Conservation (phyloP, 768 basidiomycete species). For the Naganishia onofrii region DNA sequence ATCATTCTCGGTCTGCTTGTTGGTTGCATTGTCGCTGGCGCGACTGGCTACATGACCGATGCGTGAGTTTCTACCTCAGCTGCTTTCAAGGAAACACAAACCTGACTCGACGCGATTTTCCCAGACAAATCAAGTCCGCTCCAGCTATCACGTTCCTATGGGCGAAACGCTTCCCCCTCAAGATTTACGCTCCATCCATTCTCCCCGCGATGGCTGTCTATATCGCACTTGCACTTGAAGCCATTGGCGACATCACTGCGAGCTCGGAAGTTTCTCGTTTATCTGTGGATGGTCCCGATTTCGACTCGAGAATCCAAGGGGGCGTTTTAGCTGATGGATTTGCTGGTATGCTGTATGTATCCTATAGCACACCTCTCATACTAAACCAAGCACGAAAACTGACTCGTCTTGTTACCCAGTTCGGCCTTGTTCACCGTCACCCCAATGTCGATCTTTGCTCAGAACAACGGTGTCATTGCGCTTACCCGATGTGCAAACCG, state of each 20-base stretch:
- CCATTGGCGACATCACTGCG: constrained; percentile 72
- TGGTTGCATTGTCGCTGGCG: constrained; percentile 77
- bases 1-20: constrained; percentile 53
- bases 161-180: constrained; percentile 73
- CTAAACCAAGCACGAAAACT: background rate
- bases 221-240: constrained; percentile 74
- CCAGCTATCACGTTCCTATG: constrained; percentile 81
- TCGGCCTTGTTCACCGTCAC: constrained; percentile 78
- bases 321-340: constrained; percentile 77
- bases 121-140: constrained; percentile 63
- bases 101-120: constrained; percentile 23
- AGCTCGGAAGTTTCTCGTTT: constrained; percentile 76
- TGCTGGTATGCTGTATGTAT: constrained; percentile 62
- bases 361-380: background rate
- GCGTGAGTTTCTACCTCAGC: background rate
- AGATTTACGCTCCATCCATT: constrained; percentile 69
- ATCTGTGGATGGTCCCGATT: constrained; percentile 69
- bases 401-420: background rate
- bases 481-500: constrained; percentile 82
- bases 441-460: constrained; percentile 75
- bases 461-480: constrained; percentile 60
- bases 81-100: too few relatives aligned
- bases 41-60: constrained; percentile 69
- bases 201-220: constrained; percentile 66
- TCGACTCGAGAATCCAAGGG: constrained; percentile 78